Conservation (phyloP, 1,139 yeast genomes). For the Lizanozyma gosingica region DNA sequence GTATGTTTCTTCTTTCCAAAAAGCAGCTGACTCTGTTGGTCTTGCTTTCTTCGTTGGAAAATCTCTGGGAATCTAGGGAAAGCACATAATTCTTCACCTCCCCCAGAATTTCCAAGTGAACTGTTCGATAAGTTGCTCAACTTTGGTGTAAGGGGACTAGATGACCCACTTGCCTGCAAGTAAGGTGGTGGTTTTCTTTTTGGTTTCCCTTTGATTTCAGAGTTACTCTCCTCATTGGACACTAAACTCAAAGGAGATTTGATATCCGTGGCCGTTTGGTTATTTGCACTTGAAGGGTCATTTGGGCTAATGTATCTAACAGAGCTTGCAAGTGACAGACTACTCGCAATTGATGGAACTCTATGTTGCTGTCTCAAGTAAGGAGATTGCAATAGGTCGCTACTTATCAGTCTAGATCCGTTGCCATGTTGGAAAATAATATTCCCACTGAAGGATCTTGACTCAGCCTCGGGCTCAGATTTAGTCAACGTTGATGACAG, state of each 20-base stretch:
- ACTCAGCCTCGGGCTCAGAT: not conserved
- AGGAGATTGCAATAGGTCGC: not conserved
- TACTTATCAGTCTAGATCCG: not conserved
- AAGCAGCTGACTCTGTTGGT: slow-evolving; percentile 1
- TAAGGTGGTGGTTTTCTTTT: slow-evolving; percentile 17
- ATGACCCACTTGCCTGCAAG: not conserved
- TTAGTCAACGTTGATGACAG: not conserved
- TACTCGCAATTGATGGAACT: not conserved
- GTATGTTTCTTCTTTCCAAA: not conserved
- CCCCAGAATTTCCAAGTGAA: not conserved
- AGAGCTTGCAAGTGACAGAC: not conserved
- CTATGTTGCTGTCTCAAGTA: not conserved
- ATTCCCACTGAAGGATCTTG: not conserved
- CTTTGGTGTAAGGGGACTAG: not conserved
- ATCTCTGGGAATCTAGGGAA: slow-evolving; percentile 1
- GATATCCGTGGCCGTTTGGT: not conserved
- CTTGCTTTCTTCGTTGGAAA: slow-evolving; percentile 1
- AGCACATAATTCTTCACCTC: not conserved
- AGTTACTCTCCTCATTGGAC: not conserved
- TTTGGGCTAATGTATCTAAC: not conserved
- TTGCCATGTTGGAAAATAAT: not conserved
- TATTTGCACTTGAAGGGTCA: not conserved
- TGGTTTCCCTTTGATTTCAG: slow-evolving; percentile 5
- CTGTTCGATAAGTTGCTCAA: not conserved
- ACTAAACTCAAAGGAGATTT: not conserved